These are phyloP conservation scores for Porodaedalea pini DNA, from an alignment of 1,284 basidiomycete species.

Conservation along the genomic window DNA sequence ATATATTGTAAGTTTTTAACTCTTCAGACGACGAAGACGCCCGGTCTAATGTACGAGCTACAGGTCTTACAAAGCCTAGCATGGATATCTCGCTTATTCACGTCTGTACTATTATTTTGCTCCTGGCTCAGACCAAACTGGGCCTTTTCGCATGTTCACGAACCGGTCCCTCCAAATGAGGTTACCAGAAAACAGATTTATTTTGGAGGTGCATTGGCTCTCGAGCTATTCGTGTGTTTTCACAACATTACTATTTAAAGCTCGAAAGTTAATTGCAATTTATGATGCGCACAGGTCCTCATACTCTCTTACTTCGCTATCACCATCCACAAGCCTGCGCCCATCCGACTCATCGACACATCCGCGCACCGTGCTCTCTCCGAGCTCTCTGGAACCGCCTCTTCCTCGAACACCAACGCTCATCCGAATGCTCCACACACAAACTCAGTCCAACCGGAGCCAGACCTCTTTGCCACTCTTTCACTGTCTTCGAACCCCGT, in stretches of 20 bases:
- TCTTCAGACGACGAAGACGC: neutral
- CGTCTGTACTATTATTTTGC: slow-evolving; percentile 44
- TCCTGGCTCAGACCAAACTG: slow-evolving; percentile 39
- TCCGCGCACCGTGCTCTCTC: slow-evolving; percentile 33
- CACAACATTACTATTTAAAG: slow-evolving; percentile 16
- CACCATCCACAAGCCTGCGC: slow-evolving; percentile 58
- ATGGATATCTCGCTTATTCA: slow-evolving; percentile 55
- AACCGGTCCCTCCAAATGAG: slow-evolving; percentile 24
- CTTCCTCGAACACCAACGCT: slow-evolving; percentile 29
- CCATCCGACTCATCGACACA: slow-evolving; percentile 63
- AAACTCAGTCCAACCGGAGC: slow-evolving; percentile 24
- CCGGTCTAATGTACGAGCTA: slow-evolving; percentile 8
- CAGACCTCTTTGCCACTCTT: slow-evolving; percentile 55
- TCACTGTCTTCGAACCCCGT: slow-evolving; percentile 63
- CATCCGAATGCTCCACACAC: slow-evolving; percentile 16
- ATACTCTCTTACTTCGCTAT: slow-evolving; percentile 49
- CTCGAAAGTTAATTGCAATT: slow-evolving; percentile 9
- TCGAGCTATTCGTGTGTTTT: slow-evolving; percentile 52
- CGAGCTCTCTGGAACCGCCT: slow-evolving; percentile 36
- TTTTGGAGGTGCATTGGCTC: slow-evolving; percentile 39
- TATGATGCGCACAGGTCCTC: slow-evolving; percentile 39
- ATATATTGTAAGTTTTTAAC: slow-evolving; percentile 52
- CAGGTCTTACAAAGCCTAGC: slow-evolving; percentile 55
- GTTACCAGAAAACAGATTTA: slow-evolving; percentile 38
- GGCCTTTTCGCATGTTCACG: slow-evolving; percentile 37